Evolutionary conservation across 805 yeast genomes (phyloP).

Genomic region (Candida krabiensis): DNA sequence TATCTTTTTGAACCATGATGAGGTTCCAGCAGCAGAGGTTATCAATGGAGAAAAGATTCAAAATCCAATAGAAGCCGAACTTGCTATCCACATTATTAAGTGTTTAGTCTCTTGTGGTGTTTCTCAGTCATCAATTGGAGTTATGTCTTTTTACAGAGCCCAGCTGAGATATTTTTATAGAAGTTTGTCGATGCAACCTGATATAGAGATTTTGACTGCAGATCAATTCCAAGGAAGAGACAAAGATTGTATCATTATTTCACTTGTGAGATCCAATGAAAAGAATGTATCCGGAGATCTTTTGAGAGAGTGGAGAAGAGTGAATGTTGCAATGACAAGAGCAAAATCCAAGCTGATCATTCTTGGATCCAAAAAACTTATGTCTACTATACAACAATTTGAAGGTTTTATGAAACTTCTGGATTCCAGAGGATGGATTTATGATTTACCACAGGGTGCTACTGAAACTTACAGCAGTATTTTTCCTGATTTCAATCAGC

Average conservation of each 20-base stretch:
- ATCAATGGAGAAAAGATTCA: slow-evolving; percentile 64
- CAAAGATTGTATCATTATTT: slow-evolving; percentile 85
- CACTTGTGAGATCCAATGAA: slow-evolving; percentile 81
- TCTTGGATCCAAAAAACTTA: slow-evolving; percentile 72
- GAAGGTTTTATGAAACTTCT: slow-evolving; percentile 61
- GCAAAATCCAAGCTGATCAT: slow-evolving; percentile 82
- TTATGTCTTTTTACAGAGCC: slow-evolving; percentile 85
- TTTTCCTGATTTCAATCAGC: slow-evolving; percentile 11
- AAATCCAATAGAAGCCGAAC: slow-evolving; percentile 69
- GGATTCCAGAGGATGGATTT: slow-evolving; percentile 60
- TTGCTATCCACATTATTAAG: slow-evolving; percentile 62
- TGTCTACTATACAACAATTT: slow-evolving; percentile 51
- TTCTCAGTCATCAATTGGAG: slow-evolving; percentile 61
- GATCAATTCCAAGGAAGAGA: slow-evolving; percentile 97
- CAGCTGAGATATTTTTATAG: slow-evolving; percentile 58
- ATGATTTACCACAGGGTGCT: slow-evolving; percentile 50
- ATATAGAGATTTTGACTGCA: slow-evolving; percentile 83
- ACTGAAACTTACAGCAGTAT: slow-evolving; percentile 33
- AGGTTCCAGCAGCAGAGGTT: slow-evolving; percentile 56
- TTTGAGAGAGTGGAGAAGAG: slow-evolving; percentile 83
- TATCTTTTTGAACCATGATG: slow-evolving; percentile 78
- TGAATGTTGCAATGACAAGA: slow-evolving; percentile 93
- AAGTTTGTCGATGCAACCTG: slow-evolving; percentile 31
- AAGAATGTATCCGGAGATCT: slow-evolving; percentile 70
- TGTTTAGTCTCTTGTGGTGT: slow-evolving; percentile 63